Base-by-base conservation (phyloP, 768 basidiomycete species). In the Heimioporus sp. region DNA sequence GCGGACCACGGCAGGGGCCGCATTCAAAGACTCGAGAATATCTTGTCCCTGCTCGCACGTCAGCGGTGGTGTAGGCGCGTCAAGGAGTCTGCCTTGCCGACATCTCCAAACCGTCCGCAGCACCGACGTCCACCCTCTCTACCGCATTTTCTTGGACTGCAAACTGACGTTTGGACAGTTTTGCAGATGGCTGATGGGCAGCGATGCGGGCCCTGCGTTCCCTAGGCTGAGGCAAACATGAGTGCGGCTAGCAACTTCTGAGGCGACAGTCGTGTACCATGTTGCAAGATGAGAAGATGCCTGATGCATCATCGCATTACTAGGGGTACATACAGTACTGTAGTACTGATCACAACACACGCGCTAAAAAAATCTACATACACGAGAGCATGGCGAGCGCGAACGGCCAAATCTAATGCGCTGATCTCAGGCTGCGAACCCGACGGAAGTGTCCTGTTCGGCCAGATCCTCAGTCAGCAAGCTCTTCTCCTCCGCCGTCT, bases 111-210 rank as follows among this genome's bases (percentile, higher is more conserved):
- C 10, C n/a, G 24, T 21, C 44, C 17, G 67, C 67, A 36, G 66
- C 65, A 37, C 78, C 81, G 43, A 80, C 59, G 35, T 79, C 73
- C 38, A 82, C 65, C 46, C 73, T 70, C 54, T 83, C 76, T 2
- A 78, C 74, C 8, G 72, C 72, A 58, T 74, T 72, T 24, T 77
- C 77, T 57, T 80, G 77, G 11, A 76, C 71, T 2, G 80, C 78
- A 52, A 80, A 80, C 44, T 71, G 67, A 42, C 79, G 76, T 52
- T 76, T 80, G 36, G 62, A 55, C 10, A 79, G 66, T 56, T 75
- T 80, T 34, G 72, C 81, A 15, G 85, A 80, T 34, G 77, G 72
- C 39, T 75, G 72, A 56, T 87, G 86, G 2, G 61, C 70, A n/a
- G 64, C 64, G 15, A 64, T 65, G 49, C 80, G 79, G 51, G 67